Evolutionary conservation across 768 basidiomycete genomes (phyloP), one percentile per base, ranked within the genome.

Genomic region (Rossbeevera mucosa): DNA sequence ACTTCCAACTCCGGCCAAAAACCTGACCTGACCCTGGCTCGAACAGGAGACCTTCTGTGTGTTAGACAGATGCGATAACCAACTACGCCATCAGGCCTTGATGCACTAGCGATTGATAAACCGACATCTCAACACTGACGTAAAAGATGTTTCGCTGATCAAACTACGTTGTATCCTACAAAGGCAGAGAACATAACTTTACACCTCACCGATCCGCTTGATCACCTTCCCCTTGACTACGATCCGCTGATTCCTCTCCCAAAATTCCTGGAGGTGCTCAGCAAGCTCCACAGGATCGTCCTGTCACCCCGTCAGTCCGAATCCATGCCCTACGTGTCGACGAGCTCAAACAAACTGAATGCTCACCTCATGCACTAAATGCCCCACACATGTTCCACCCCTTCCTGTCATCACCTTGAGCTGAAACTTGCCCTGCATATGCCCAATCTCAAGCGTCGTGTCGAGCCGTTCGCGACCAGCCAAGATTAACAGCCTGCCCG

Each of bases 391-490:
- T 7, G 51, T 13, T n/a, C 58, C 54, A 29, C 85, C 83, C 8
- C 83, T 80, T 1, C 59, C 58, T 2, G 11, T 45, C 54, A 95
- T 79, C 31, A 99, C 92, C 21, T 80, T 85, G 67, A 97, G 78
- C 71, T 97, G 95, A 70, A 97, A 99, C 67, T 96, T 97, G 62
- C 86, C 91, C 66, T 86, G 91, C 92, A 95, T 94, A 64, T 94
- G 92, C 1, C 88, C 96, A 46, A 98, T 93, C 87, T 95, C 96
- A 43, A 99, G 77, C 59, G 91, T 85, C 59, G 82, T 87, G 63
- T 99, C 96, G 4, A 98, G 80, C 16, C 94, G 77, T 60, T 99
- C 96, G 16, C 94, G 85, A 0, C 94, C 95, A 0, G 96, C 96
- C 14, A 99, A 75, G 8, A 98, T 80, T 21, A 99, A 80, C 24